Evolutionary conservation across 495 filamentous ascomycete species (phyloP), one percentile per base, ranked within the genome.

Genomic region (Penicillium daleae): DNA sequence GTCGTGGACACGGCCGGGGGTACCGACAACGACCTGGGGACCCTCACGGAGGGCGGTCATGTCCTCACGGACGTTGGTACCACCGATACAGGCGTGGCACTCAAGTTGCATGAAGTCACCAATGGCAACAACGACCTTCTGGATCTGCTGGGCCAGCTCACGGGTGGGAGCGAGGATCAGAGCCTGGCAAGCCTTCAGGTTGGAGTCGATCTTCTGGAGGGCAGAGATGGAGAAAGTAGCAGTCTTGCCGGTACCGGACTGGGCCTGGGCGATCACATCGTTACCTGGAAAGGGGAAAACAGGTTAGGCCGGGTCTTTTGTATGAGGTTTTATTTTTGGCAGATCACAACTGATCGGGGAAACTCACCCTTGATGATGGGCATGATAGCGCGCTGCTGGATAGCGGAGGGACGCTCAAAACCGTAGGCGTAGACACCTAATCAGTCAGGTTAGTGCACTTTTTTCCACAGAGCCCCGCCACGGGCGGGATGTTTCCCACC

Each of bases 51-150:
- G 92, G 73, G 92, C 92, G 78, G 89, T 91, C 87, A 98, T 97
- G 74, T 98, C 95, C 72, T 99, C 96, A 77, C 95, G 89, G 66
- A 99, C 92, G 77, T 91, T 96, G 69, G 95, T 99, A 77, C 95
- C 95, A 77, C 95, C 95, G 76, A 99, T 99, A 83, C 95, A 99
- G 69, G 95, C 95, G 78, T 99, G 95, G 87, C 95, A 98, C 79
- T 98, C 90, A 64, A 99, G 88, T 82, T 89, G 94, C 95, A 99
- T 98, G 88, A 96, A 99, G 81, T 99, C 95, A 77, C 95, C 95
- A 60, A 99, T 90, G 69, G 95, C 95, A 70, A 99, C 90, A 65
- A 99, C 92, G 72, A 99, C 95, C 81, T 93, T 96, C 84, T 99
- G 95, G 75, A 99, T 99, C 83, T 99, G 95, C 74, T 95, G 92